Conservation (phyloP, 768 basidiomycete genomes). For the Strobilomyces dryophilus region DNA sequence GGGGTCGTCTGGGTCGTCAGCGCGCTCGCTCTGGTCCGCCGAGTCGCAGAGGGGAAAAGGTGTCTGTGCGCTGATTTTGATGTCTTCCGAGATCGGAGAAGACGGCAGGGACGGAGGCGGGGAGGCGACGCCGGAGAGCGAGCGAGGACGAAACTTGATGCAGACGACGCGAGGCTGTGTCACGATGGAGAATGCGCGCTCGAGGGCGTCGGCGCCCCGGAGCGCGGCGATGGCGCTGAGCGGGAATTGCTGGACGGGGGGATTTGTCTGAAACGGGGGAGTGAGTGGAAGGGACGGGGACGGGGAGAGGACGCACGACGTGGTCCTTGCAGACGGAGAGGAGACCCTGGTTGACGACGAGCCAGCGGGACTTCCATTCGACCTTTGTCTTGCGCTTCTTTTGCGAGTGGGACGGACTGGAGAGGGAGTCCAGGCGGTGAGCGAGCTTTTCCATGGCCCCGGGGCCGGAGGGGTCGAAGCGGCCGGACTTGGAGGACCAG, state of each 20-base stretch:
- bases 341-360: constrained; percentile 54
- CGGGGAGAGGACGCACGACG: constrained; percentile 39
- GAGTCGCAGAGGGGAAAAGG: not conserved
- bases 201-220: constrained; percentile 43
- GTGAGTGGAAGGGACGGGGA: not conserved
- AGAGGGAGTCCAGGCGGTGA: constrained; percentile 5
- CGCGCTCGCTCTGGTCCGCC: constrained; percentile 5
- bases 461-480: constrained; percentile 23
- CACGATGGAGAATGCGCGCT: constrained; percentile 21
- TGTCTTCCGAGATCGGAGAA: constrained; percentile 20
- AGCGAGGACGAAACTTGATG: constrained; percentile 33
- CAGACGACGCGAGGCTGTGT: constrained; percentile 35
- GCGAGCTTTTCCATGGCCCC: constrained; percentile 15
- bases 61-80: constrained; percentile 7
- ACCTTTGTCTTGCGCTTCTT: constrained; percentile 35
- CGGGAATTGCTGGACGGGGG: constrained; percentile 37
- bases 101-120: constrained; percentile 20
- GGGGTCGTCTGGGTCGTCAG: not conserved
- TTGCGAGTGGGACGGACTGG: constrained; percentile 9
- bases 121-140: constrained; percentile 8
- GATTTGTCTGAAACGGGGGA: constrained; percentile 32
- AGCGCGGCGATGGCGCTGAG: constrained; percentile 40
- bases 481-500: constrained; percentile 26
- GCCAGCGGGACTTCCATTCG: constrained; percentile 64
- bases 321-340: constrained; percentile 53